Evolutionary conservation across 495 filamentous ascomycete species (phyloP).

Genomic region (Lasiosphaeria ovina): DNA sequence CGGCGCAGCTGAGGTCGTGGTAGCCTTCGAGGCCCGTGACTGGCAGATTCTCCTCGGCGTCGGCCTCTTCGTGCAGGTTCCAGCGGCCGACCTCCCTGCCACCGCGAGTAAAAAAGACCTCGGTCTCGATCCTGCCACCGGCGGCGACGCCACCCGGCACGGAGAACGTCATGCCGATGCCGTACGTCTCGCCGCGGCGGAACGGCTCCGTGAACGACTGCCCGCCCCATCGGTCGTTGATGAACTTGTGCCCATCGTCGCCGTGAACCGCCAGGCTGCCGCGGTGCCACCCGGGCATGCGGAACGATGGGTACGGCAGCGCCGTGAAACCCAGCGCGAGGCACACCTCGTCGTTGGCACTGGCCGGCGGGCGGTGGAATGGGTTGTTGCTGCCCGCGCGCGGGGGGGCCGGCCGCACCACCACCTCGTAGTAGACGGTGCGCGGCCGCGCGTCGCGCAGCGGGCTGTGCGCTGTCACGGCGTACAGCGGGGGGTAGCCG

Average conservation of each 20-base stretch:
- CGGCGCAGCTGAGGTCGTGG: slow-evolving; percentile 74
- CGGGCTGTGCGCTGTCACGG: slow-evolving; percentile 65
- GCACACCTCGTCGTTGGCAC: slow-evolving; percentile 51
- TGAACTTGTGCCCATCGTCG: slow-evolving; percentile 83
- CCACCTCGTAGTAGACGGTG: slow-evolving; percentile 79
- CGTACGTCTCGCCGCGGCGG: slow-evolving; percentile 44
- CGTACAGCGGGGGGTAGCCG: slow-evolving; percentile 73
- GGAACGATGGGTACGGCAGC: slow-evolving; percentile 81
- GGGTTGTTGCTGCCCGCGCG: slow-evolving; percentile 82
- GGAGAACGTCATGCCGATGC: slow-evolving; percentile 66
- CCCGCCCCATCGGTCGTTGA: slow-evolving; percentile 85
- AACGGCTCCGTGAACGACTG: slow-evolving; percentile 62
- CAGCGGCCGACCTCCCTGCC: slow-evolving; percentile 65
- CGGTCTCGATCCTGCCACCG: slow-evolving; percentile 44
- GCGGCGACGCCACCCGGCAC: slow-evolving; percentile 22
- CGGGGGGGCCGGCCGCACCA: slow-evolving; percentile 38
- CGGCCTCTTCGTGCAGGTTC: slow-evolving; percentile 82
- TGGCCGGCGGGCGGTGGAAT: slow-evolving; percentile 40
- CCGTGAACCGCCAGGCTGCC: slow-evolving; percentile 83
- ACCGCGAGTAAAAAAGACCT: slow-evolving; percentile 78
- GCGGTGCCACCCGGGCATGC: slow-evolving; percentile 88
- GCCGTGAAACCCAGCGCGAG: slow-evolving; percentile 77
- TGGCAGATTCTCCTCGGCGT: slow-evolving; percentile 60
- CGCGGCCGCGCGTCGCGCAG: slow-evolving; percentile 43
- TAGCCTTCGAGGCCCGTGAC: slow-evolving; percentile 75